Conservation (phyloP, 2,329 filamentous ascomycete species). For the Biscogniauxia sp. region DNA sequence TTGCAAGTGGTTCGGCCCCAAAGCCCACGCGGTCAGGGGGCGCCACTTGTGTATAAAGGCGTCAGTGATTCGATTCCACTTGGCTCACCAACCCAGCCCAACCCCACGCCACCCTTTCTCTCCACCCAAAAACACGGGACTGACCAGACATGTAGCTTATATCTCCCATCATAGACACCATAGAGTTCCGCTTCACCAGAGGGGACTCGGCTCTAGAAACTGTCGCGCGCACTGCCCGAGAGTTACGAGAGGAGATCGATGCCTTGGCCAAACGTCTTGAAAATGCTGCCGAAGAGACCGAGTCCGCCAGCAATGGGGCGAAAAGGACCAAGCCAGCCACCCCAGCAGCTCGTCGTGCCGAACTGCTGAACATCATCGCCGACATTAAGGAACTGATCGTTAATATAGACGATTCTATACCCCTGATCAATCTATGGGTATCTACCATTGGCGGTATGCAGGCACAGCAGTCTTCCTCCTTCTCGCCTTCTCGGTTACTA, state of each 20-base stretch:
- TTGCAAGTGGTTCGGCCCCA: neutral
- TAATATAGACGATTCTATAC: constrained; percentile 87
- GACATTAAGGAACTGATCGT: constrained; percentile 74
- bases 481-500: constrained; percentile 85
- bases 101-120: neutral
- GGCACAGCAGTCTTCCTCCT: constrained; percentile 67
- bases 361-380: constrained; percentile 67
- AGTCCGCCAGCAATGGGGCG: constrained; percentile 45
- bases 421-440: constrained; percentile 88
- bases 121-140: neutral
- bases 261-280: constrained; percentile 73
- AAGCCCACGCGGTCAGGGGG: neutral
- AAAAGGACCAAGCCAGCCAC: constrained; percentile 48
- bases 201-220: constrained; percentile 70
- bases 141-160: constrained; percentile 25
- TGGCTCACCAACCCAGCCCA: neutral
- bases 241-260: constrained; percentile 80
- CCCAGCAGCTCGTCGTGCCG: constrained; percentile 53
- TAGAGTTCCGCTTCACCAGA: constrained; percentile 45
- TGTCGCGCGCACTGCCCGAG: constrained; percentile 77
- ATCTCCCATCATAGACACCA: constrained; percentile 31
- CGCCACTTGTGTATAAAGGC: constrained; percentile 1
- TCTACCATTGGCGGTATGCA: constrained; percentile 89
- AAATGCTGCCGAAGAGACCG: constrained; percentile 63
- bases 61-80: constrained; percentile 1